Conservation (phyloP, 257 asterid genomes). For the Ajuga chamaepitys region DNA sequence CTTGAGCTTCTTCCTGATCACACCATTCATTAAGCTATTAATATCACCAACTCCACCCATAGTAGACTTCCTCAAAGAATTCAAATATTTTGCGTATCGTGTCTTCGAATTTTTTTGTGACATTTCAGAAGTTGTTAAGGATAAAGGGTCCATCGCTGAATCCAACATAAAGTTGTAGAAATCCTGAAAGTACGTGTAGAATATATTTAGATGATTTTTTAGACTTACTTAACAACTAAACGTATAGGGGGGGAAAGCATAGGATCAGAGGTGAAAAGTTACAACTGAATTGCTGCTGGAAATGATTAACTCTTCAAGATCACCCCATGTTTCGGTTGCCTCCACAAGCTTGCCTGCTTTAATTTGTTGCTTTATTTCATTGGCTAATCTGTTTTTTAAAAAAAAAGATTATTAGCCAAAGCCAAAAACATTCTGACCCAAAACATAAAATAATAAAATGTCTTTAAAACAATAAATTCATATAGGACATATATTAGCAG, state of each 20-base stretch:
- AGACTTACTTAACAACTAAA: too few relatives aligned
- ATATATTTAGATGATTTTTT: too few relatives aligned
- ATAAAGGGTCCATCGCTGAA: constrained; percentile 58
- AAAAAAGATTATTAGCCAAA: too few relatives aligned
- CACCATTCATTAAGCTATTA: constrained; percentile 65
- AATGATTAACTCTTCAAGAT: constrained; percentile 38
- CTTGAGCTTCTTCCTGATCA: constrained; percentile 59
- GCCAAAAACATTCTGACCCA: too few relatives aligned
- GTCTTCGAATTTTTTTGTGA: constrained; percentile 32
- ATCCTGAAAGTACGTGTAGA: constrained; percentile 33
- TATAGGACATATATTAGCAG: too few relatives aligned
- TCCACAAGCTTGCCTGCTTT: constrained; percentile 32
- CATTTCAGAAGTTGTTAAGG: constrained; percentile 45
- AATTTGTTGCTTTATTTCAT: constrained; percentile 38
- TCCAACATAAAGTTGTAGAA: constrained; percentile 88
- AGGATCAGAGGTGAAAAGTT: neutral
- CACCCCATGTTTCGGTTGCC: constrained; percentile 51
- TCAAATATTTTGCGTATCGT: constrained; percentile 59
- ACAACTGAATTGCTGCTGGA: constrained; percentile 49
- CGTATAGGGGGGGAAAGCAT: too few relatives aligned
- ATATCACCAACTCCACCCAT: constrained; percentile 52
- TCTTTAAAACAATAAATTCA: too few relatives aligned
- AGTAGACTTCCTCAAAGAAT: constrained; percentile 32
- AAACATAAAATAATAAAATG: too few relatives aligned
- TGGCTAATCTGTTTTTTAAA: constrained; percentile 58